Conservation (phyloP, 2,329 filamentous ascomycete species). For the Paracoccidioides brasiliensis region DNA sequence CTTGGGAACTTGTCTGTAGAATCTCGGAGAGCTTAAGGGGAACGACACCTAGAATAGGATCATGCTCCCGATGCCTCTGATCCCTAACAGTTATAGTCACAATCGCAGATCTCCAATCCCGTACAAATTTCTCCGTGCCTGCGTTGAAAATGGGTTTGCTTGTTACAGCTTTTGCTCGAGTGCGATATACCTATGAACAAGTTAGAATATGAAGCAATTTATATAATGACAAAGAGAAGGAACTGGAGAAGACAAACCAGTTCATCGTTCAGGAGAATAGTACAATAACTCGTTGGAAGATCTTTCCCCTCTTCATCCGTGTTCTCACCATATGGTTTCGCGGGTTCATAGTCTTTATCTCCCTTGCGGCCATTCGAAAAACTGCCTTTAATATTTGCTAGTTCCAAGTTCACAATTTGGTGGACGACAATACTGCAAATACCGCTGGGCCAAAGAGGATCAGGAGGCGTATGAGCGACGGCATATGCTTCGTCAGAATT, state of each 20-base stretch:
- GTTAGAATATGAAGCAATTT: not conserved
- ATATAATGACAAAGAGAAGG: not conserved
- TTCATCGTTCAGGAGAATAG: slow-evolving; percentile 78
- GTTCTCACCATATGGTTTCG: slow-evolving; percentile 68
- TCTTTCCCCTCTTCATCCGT: slow-evolving; percentile 71
- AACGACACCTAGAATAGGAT: slow-evolving; percentile 85
- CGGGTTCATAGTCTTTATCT: slow-evolving; percentile 78
- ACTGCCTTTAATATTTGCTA: slow-evolving; percentile 82
- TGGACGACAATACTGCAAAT: slow-evolving; percentile 77
- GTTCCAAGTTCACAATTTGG: slow-evolving; percentile 86
- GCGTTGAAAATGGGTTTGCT: slow-evolving; percentile 96
- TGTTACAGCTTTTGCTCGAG: slow-evolving; percentile 83
- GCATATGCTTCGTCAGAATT: slow-evolving; percentile 67
- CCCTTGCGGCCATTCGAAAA: slow-evolving; percentile 54
- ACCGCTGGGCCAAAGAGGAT: slow-evolving; percentile 91
- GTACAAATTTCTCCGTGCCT: slow-evolving; percentile 81
- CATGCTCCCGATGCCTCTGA: slow-evolving; percentile 77
- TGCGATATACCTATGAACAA: slow-evolving; percentile 58
- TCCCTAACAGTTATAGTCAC: slow-evolving; percentile 83
- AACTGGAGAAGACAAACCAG: slow-evolving; percentile 26
- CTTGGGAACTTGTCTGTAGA: slow-evolving; percentile 74
- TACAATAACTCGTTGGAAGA: slow-evolving; percentile 86
- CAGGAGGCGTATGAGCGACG: slow-evolving; percentile 77
- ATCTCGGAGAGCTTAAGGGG: slow-evolving; percentile 78
- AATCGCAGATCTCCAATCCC: slow-evolving; percentile 82